Evolutionary conservation across 1,284 basidiomycete genomes (phyloP).

Genomic region (Ustilago nuda): DNA sequence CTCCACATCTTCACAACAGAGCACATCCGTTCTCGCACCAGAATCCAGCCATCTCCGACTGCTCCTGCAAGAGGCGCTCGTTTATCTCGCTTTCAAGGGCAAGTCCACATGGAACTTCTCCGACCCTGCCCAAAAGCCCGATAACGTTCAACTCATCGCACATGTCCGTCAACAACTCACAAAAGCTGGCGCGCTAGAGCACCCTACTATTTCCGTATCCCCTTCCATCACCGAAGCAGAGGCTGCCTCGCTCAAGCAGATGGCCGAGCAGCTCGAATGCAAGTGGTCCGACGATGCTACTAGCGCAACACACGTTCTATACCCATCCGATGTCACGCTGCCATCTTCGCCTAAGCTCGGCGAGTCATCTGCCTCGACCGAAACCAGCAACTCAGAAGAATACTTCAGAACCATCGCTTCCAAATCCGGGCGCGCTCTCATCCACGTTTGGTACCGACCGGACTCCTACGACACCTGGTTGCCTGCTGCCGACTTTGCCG

Average conservation of each 20-base stretch:
- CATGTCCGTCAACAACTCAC: conserved; percentile 52
- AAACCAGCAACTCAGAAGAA: conserved; percentile 39
- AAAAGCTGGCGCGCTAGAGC: conserved; percentile 44
- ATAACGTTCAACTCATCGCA: conserved; percentile 59
- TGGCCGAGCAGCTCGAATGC: conserved; percentile 60
- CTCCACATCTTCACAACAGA: conserved; percentile 52
- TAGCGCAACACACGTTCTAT: conserved; percentile 61
- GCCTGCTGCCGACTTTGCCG: conserved; percentile 65
- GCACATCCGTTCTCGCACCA: conserved; percentile 35
- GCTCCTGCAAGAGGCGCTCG: conserved; percentile 53
- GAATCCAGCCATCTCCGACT: conserved; percentile 49
- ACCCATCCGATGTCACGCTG: conserved; percentile 51
- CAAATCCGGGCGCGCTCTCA: conserved; percentile 61
- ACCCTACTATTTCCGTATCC: conserved; percentile 44
- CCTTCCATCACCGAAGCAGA: conserved; percentile 64
- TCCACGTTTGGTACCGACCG: conserved; percentile 69
- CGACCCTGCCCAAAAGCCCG: conserved; percentile 39
- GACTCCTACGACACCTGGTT: conserved; percentile 70
- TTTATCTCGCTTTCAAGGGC: conserved; percentile 44
- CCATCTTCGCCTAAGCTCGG: conserved; percentile 49
- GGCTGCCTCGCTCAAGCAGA: conserved; percentile 43
- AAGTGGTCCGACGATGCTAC: conserved; percentile 57
- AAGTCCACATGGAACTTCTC: conserved; percentile 53
- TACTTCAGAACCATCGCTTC: conserved; percentile 67
- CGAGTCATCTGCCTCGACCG: conserved; percentile 22